Percentiles rank a stretch among this genome's conserved stretches.
These are phyloP conservation scores for Trametes sp. DNA, from an alignment of 1,284 basidiomycete genomes.

Conservation along the genomic window DNA sequence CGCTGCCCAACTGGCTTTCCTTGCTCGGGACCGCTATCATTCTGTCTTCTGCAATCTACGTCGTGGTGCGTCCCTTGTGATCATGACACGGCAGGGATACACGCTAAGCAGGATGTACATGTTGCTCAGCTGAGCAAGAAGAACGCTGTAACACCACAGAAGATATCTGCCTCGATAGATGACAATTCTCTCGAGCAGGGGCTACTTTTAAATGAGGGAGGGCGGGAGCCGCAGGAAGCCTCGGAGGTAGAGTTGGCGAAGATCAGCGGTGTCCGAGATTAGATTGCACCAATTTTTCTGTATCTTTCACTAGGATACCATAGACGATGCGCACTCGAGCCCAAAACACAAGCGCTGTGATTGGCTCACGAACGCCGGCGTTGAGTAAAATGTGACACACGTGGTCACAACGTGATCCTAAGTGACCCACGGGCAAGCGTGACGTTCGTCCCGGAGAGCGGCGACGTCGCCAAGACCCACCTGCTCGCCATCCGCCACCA, in stretches of 20 bases:
- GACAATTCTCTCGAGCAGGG: constrained; percentile 22
- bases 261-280: not conserved
- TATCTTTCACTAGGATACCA: no score
- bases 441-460: constrained; percentile 14
- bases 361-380: not conserved
- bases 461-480: not conserved
- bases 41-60: constrained; percentile 61
- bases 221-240: no score
- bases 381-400: constrained; percentile 11
- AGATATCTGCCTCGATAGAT: not conserved
- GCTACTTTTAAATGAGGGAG: constrained; percentile 10
- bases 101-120: not conserved
- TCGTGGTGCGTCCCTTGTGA: constrained; percentile 64
- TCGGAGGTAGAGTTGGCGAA: not conserved
- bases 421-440: not conserved
- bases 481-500: constrained; percentile 35
- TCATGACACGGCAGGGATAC: not conserved
- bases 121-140: constrained; percentile 21
- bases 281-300: not conserved
- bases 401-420: constrained; percentile 6
- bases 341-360: no score
- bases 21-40: constrained; percentile 64
- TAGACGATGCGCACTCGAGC: no score
- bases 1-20: constrained; percentile 56
- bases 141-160: not conserved